Evolutionary conservation across 805 yeast genomes (phyloP), one percentile per base, ranked within the genome.

Genomic region (Myxozyma monticola): DNA sequence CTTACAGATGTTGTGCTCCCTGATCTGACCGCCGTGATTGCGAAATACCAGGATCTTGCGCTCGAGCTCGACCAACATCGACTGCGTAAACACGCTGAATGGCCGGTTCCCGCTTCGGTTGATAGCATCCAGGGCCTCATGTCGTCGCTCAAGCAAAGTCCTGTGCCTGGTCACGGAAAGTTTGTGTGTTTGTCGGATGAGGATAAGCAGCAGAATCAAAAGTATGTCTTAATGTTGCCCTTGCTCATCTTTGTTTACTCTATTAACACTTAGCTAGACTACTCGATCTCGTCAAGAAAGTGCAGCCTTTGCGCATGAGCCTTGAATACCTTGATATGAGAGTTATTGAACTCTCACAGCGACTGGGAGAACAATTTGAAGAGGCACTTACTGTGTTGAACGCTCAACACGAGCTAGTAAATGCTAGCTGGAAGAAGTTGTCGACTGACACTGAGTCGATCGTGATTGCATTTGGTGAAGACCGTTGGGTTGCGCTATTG

Each of bases 81-180:
- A 3, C 24, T 38, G 39, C 39, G 18, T n/a, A 43, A 43, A 7
- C 47, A 25, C 18, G 12, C 47, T 8, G 41, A 43, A 12, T 43
- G 47, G 47, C 47, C 47, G 12, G 28, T 43, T 36, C 35, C 37
- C 12, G 12, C 35, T 10, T 14, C 47, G 9, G 18, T 26, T 7
- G 34, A 49, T 4, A 37, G 30, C 22, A 33, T 46, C 20, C 44
- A 36, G 6, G 48, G 41, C 2, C 42, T 53, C 12, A 18, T 41
- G 15, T 25, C 14, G 5, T 48, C 57, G 6, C n/a, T 53, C 22
- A 42, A 49, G 24, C 57, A 49, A 33, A 48, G 54, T 37, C 57
- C 57, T 4, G 18, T 45, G 4, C 48, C 51, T 12, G 57, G 54
- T n/a, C 37, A 45, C 25, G 54, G 57, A 18, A 50, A 36, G 28